Conservation (phyloP, 1,284 basidiomycete species). For the Tranzscheliella williamsii region DNA sequence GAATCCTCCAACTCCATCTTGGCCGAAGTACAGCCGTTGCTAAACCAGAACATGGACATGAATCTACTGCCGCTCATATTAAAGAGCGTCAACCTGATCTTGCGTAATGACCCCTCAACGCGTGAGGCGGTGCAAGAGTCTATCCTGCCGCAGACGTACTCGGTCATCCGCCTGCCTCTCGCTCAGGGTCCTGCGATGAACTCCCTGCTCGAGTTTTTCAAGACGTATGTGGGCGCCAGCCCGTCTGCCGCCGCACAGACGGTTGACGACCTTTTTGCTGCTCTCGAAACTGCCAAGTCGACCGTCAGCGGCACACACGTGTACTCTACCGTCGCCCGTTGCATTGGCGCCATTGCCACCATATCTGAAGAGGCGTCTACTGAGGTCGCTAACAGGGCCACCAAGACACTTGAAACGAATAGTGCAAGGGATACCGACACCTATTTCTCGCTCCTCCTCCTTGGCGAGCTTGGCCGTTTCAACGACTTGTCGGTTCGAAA, state of each 20-base stretch:
- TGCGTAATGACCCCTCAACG: slow-evolving; percentile 20
- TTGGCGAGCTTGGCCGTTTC: slow-evolving; percentile 51
- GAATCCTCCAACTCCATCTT: slow-evolving; percentile 33
- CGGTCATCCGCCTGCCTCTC: slow-evolving; percentile 75
- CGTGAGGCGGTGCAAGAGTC: slow-evolving; percentile 19
- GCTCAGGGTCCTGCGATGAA: slow-evolving; percentile 76
- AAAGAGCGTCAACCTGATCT: slow-evolving; percentile 32
- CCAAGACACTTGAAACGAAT: slow-evolving; percentile 9
- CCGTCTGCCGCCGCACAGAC: slow-evolving; percentile 49
- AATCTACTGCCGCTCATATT: slow-evolving; percentile 44
- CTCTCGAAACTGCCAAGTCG: slow-evolving; percentile 21
- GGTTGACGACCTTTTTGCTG: slow-evolving; percentile 26
- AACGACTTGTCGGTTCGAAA: slow-evolving; percentile 34
- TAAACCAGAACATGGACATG: slow-evolving; percentile 44
- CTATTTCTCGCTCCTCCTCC: slow-evolving; percentile 42
- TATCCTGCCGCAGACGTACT: slow-evolving; percentile 72
- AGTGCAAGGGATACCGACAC: slow-evolving; percentile 36
- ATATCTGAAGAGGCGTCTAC: slow-evolving; percentile 19
- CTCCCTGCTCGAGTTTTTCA: slow-evolving; percentile 78
- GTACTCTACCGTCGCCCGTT: slow-evolving; percentile 44
- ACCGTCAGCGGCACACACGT: slow-evolving; percentile 24
- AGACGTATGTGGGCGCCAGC: slow-evolving; percentile 78
- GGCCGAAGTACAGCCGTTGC: slow-evolving; percentile 42
- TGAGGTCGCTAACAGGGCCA: slow-evolving; percentile 20
- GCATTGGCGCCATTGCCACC: slow-evolving; percentile 46